phyloP scores from a whole-genome alignment of 306 rosid genomes.

The Bauhinia variegata region DNA sequence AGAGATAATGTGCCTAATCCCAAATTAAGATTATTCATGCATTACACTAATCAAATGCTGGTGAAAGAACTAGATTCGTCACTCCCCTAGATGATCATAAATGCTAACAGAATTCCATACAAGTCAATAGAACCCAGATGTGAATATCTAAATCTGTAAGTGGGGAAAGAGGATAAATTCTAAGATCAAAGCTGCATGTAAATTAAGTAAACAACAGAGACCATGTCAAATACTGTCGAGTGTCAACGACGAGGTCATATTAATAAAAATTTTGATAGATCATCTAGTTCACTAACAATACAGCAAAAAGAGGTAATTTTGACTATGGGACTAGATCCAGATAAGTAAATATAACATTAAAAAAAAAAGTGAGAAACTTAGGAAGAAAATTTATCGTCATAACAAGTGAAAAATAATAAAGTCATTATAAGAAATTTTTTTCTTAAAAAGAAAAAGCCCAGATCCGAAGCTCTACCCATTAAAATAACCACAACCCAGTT shows the following conservation, averaged over 20 bases:
- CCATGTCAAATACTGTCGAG: background rate
- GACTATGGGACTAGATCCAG: background rate
- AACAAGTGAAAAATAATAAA: background rate
- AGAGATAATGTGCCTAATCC: background rate
- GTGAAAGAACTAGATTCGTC: background rate
- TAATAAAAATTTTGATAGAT: background rate
- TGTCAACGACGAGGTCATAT: background rate
- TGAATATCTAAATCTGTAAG: background rate
- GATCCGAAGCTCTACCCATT: constrained; percentile 12
- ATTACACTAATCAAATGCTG: background rate
- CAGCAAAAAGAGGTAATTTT: background rate
- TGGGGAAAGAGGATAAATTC: background rate
- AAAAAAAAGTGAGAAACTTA: background rate
- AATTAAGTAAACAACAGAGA: constrained; percentile 17
- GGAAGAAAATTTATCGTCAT: background rate
- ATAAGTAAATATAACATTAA: background rate
- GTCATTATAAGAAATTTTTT: background rate
- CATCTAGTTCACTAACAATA: background rate
- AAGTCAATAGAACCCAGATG: background rate
- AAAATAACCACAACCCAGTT: constrained; percentile 10
- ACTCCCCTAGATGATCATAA: too few species aligned
- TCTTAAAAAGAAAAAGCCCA: background rate
- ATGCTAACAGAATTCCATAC: background rate
- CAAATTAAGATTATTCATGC: background rate
- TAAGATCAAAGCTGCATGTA: too few species aligned